These are phyloP conservation scores for Solanum paucissectum DNA, from an alignment of 257 asterid species.

Conservation along the genomic window DNA sequence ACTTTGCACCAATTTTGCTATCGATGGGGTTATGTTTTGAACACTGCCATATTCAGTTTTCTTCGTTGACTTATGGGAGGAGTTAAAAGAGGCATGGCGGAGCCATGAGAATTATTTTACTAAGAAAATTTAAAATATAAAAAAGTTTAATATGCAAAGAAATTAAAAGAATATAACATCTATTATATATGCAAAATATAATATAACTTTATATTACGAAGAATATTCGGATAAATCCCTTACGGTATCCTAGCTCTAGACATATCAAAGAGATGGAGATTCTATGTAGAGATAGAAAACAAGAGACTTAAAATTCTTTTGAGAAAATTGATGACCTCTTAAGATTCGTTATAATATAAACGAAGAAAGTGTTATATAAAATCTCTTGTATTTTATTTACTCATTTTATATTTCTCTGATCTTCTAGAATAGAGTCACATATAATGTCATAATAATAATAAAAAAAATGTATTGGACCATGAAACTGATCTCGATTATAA, in stretches of 20 bases:
- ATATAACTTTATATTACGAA: background rate
- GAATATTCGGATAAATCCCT: fast-evolving
- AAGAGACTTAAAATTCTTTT: background rate
- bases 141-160: background rate
- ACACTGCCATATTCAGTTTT: background rate
- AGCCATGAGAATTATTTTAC: too few relatives aligned
- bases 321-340: background rate
- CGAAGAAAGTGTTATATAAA: background rate
- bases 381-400: background rate
- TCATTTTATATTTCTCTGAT: background rate
- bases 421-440: too few relatives aligned
- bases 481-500: background rate
- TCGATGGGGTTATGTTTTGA: background rate
- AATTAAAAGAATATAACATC: background rate
- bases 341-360: background rate
- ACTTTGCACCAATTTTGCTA: background rate
- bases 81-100: too few relatives aligned
- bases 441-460: background rate
- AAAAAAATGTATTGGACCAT: background rate
- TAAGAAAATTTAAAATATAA: too few relatives aligned
- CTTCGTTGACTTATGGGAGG: too few relatives aligned
- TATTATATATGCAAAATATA: too few relatives aligned
- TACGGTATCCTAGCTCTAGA: background rate
- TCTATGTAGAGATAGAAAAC: background rate
- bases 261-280: background rate